Percentiles rank a stretch among this genome's conserved stretches.
phyloP scores from a whole-genome alignment of 768 basidiomycete species.

The Cyclocybe aegerita region DNA sequence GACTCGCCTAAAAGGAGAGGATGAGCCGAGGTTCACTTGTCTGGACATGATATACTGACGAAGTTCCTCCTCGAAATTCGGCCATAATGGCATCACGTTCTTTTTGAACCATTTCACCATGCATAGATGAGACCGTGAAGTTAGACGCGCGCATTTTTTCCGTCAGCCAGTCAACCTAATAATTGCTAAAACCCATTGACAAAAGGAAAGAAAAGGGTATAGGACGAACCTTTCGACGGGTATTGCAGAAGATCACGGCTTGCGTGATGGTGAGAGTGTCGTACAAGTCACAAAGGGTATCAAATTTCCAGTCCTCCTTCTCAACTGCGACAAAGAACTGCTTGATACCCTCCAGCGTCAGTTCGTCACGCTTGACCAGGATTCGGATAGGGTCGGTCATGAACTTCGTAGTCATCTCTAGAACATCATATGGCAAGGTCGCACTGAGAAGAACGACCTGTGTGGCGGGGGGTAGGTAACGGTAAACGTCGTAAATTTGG shows the following conservation, averaged over 20 bases:
- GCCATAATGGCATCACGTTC: constrained; percentile 97
- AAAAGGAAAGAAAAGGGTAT: background rate
- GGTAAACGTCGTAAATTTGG: constrained; percentile 98
- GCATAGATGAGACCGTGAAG: constrained; percentile 96
- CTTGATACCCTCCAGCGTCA: constrained; percentile 95
- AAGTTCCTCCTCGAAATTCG: constrained; percentile 91
- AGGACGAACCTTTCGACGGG: constrained; percentile 80
- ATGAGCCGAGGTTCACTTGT: constrained; percentile 8
- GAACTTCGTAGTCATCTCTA: constrained; percentile 99
- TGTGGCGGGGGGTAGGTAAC: constrained; percentile 94
- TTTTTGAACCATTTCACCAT: constrained; percentile 95
- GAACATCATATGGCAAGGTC: constrained; percentile 92
- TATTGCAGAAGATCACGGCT: constrained; percentile 99
- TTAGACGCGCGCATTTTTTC: constrained; percentile 99
- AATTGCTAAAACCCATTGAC: constrained; percentile 6
- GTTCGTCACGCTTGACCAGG: constrained; percentile 98
- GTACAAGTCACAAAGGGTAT: constrained; percentile 95
- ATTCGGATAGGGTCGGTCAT: constrained; percentile 99
- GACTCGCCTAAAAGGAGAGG: constrained; percentile 62
- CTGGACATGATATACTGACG: constrained; percentile 48
- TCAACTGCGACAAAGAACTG: constrained; percentile 99
- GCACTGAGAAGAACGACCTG: constrained; percentile 97
- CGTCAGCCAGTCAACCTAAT: constrained; percentile 93
- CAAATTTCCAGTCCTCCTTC: constrained; percentile 99
- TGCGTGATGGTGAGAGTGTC: constrained; percentile 99